Evolutionary conservation across 202 grass and related monocot genomes (phyloP).

Genomic region (Schoenoplectus tabernaemontani): DNA sequence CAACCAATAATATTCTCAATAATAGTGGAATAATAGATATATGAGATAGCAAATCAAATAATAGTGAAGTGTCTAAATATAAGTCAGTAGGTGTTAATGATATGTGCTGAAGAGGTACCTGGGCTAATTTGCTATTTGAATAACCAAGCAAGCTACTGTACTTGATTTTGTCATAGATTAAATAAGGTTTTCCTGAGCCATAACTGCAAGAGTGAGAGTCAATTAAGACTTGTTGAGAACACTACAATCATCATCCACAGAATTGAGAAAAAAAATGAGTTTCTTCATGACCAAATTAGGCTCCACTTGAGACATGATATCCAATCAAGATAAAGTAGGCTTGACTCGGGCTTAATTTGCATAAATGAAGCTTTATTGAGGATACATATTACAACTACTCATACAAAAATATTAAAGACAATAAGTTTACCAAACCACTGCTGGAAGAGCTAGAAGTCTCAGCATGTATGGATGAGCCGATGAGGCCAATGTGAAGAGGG

Average conservation of each 20-base stretch:
- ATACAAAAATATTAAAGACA: not conserved
- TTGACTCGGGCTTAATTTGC: not conserved
- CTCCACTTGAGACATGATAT: not conserved
- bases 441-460: slow-evolving; percentile 27
- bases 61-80: not conserved
- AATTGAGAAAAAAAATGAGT: too few relatives aligned
- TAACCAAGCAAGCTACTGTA: slow-evolving; percentile 76
- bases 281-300: too few relatives aligned
- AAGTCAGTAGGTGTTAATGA: not conserved
- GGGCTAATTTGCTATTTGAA: slow-evolving; percentile 96
- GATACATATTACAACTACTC: not conserved
- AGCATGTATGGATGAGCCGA: slow-evolving; percentile 52
- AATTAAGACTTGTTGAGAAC: not conserved
- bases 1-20: too few relatives aligned
- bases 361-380: slow-evolving; percentile 2
- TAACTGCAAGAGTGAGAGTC: not conserved
- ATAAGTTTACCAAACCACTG: slow-evolving; percentile 21
- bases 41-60: too few relatives aligned
- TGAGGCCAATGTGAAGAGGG: slow-evolving; percentile 63
- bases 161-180: slow-evolving; percentile 46
- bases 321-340: not conserved
- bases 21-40: too few relatives aligned
- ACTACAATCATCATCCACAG: not conserved
- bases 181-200: not conserved
- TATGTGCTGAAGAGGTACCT: slow-evolving; percentile 36